Conservation (phyloP, 768 basidiomycete species). For the Chalciporus piperatus region DNA sequence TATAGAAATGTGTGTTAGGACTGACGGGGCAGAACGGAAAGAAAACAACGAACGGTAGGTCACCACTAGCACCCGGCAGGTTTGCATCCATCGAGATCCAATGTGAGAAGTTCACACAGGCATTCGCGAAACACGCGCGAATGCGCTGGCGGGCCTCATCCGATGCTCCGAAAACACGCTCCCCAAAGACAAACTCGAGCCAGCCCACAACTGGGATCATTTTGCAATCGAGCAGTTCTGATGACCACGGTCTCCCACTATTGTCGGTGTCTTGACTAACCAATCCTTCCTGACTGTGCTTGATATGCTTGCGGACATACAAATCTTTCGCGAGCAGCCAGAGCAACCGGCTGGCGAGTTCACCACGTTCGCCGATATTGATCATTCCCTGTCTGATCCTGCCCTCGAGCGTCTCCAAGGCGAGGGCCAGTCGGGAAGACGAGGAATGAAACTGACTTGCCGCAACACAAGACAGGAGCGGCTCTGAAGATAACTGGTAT, state of each 20-base stretch:
- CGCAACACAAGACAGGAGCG: slow-evolving; percentile 4
- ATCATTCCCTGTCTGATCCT: not conserved
- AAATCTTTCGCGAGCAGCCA: slow-evolving; percentile 5
- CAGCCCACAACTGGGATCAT: slow-evolving; percentile 10
- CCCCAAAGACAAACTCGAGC: slow-evolving; percentile 13
- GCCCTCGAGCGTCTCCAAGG: not conserved
- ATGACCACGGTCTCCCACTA: too few relatives aligned
- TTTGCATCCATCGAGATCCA: slow-evolving; percentile 1
- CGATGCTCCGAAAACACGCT: not conserved
- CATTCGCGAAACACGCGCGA: not conserved
- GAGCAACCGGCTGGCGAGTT: slow-evolving; percentile 1
- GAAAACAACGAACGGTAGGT: not conserved
- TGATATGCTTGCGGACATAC: not conserved
- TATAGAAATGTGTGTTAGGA: too few relatives aligned
- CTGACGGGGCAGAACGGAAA: not conserved
- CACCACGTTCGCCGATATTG: not conserved
- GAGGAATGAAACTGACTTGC: not conserved
- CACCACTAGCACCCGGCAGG: too few relatives aligned
- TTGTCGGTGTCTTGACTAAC: too few relatives aligned
- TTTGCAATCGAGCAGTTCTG: slow-evolving; percentile 9
- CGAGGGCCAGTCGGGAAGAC: not conserved
- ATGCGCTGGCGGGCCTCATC: not conserved
- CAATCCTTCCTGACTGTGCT: not conserved
- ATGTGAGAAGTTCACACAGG: slow-evolving; percentile 3
- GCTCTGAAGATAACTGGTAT: slow-evolving; percentile 10